Evolutionary conservation across 2,329 filamentous ascomycete genomes (phyloP), one percentile per base, ranked within the genome.

Genomic region (Rutstroemia sydowiana): DNA sequence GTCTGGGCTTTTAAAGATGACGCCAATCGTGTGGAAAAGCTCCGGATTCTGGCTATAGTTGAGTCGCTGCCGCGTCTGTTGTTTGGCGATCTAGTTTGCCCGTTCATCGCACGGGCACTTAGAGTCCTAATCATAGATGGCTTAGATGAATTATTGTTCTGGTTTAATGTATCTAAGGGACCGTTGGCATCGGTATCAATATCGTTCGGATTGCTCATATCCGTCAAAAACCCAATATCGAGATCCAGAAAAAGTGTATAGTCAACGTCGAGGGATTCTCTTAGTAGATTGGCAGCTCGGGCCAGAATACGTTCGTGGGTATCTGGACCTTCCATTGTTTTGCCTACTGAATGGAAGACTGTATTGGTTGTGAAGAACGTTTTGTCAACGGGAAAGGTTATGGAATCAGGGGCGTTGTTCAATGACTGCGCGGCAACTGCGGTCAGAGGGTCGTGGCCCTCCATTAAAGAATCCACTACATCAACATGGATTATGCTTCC

Each of bases 251-350:
- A 57, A n/a, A 55, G 28, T 28, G 56, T 53, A 39, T 48, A 53
- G 31, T 57, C 53, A 32, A 57, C 56, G 37, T 52, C 48, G 3
- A 58, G 50, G 6, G 56, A 55, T 46, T 58, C 52, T 28, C 56
- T 37, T 6, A 58, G 42, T 11, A 58, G 23, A 47, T 55, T 55
- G 11, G 55, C 40, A 18, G 48, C 55, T 32, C 51, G 45, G 26
- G 47, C 34, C 5, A 55, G 36, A 34, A 55, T 47, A 23, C 32
- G 23, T 23, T 41, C 40, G 39, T 56, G 52, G 4, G 48, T 47
- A 11, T 34, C 44, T 23, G 36, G 44, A 8, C 31, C 11, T 21
- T 39, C 32, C 11, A 36, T 7, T 36, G 8, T 30, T 21, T n/a
- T 8, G n/a, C 37, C 9, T 23, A 18, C 9, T 9, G 18, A 18